These are phyloP conservation scores for Lentinula edodes DNA, from an alignment of 768 basidiomycete genomes.

Conservation along the genomic window DNA sequence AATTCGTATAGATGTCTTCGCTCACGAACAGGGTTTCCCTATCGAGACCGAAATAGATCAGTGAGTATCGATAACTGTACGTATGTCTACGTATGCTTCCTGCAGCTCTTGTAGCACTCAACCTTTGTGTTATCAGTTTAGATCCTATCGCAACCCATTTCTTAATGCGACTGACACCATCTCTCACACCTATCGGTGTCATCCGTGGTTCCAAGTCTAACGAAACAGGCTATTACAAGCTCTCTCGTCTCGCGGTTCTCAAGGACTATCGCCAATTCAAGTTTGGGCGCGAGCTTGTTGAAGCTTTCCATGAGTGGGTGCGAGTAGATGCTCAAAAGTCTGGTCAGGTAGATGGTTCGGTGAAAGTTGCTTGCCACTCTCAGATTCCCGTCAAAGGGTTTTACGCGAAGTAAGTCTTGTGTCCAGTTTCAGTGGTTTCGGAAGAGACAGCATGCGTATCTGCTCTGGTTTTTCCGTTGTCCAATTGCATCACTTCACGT, in stretches of 20 bases:
- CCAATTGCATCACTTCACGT: slow-evolving; percentile 6
- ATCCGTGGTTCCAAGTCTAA: slow-evolving; percentile 45
- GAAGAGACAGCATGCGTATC: background rate
- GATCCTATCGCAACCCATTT: slow-evolving; percentile 67
- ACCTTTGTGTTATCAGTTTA: slow-evolving; percentile 30
- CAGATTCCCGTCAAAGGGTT: slow-evolving; percentile 69
- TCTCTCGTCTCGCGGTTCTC: slow-evolving; percentile 66
- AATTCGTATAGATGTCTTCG: slow-evolving; percentile 56
- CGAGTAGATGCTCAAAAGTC: slow-evolving; percentile 32
- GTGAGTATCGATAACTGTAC: slow-evolving; percentile 31
- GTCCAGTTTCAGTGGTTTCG: background rate
- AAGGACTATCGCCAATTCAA: slow-evolving; percentile 56
- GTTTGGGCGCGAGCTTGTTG: slow-evolving; percentile 65
- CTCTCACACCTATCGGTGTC: slow-evolving; percentile 62
- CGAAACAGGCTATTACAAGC: slow-evolving; percentile 54
- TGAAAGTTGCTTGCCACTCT: slow-evolving; percentile 56
- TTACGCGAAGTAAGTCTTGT: slow-evolving; percentile 62
- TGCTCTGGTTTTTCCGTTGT: slow-evolving; percentile 11
- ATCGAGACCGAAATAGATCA: slow-evolving; percentile 72
- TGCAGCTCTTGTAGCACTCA: background rate
- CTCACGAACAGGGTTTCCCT: slow-evolving; percentile 65
- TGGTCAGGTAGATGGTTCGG: slow-evolving; percentile 14
- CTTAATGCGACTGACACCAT: slow-evolving; percentile 61
- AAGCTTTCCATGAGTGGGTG: slow-evolving; percentile 57
- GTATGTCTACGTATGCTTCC: background rate